A percentile compares a stretch with the other conserved stretches of the same genome.
These are phyloP conservation scores for Cladosporium velox DNA, from an alignment of 2,329 filamentous ascomycete genomes.

Conservation along the genomic window DNA sequence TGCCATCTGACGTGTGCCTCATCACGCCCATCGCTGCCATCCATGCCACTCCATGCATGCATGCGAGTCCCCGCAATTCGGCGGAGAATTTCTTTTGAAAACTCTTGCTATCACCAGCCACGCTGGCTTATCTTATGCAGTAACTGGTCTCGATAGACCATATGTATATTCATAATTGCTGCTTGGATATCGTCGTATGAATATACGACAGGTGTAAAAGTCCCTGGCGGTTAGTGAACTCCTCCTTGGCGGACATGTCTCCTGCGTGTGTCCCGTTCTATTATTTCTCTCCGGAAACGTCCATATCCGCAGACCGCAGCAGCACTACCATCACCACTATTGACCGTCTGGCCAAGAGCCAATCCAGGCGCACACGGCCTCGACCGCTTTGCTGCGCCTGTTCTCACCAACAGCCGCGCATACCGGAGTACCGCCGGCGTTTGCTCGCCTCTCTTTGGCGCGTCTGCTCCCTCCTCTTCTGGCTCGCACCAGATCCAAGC, in stretches of 20 bases:
- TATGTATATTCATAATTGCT: neutral
- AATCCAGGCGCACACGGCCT: neutral
- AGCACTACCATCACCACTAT: neutral
- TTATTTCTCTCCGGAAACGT: neutral
- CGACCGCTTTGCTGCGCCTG: neutral
- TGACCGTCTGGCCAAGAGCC: slow-evolving; percentile 4
- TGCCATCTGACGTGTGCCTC: slow-evolving; percentile 8
- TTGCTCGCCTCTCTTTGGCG: neutral
- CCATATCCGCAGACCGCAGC: neutral
- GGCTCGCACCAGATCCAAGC: neutral
- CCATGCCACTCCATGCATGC: neutral
- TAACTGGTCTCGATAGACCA: neutral
- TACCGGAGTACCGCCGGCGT: slow-evolving; percentile 11
- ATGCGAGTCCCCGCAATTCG: slow-evolving; percentile 15
- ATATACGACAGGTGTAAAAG: neutral
- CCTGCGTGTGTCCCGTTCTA: neutral
- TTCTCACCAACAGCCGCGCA: neutral
- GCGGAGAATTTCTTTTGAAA: slow-evolving; percentile 16
- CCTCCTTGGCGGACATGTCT: neutral
- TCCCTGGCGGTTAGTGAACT: neutral
- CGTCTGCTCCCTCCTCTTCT: neutral
- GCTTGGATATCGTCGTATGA: neutral
- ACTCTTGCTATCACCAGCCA: neutral
- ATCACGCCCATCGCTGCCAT: neutral
- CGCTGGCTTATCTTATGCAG: neutral